Evolutionary conservation across 345 rosid species (phyloP).

Genomic region (Turritis glabra): DNA sequence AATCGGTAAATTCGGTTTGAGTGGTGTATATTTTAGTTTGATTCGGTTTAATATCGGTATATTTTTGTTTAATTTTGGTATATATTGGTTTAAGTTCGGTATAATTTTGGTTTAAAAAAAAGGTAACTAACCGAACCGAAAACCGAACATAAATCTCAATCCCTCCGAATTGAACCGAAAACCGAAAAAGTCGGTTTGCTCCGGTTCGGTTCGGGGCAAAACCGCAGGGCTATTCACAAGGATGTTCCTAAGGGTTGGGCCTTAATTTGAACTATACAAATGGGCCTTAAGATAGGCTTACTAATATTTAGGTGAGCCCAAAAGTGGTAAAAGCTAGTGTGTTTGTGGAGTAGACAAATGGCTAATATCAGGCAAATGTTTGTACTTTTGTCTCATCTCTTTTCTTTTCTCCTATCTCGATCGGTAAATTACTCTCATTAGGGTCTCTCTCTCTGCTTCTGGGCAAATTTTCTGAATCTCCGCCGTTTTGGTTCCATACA

Average conservation of each 20-base stretch:
- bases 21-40: too few species aligned
- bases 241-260: not conserved
- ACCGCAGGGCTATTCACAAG: too few species aligned
- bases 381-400: conserved; percentile 4
- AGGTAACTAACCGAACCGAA: too few species aligned
- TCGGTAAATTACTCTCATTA: conserved; percentile 30
- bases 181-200: too few species aligned
- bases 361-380: conserved; percentile 25
- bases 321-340: not conserved
- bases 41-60: too few species aligned
- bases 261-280: not conserved
- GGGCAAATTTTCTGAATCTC: conserved; percentile 14
- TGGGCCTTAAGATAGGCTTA: conserved; percentile 5
- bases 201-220: too few species aligned
- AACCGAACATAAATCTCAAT: too few species aligned
- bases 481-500: conserved; percentile 25
- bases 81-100: too few species aligned
- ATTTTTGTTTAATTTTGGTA: too few species aligned
- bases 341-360: conserved; percentile 15
- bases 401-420: not conserved
- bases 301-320: not conserved
- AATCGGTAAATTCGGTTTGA: too few species aligned
- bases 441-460: conserved; percentile 30
- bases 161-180: too few species aligned
- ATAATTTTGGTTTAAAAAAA: too few species aligned